A percentile compares a stretch with the other conserved stretches of the same genome.
phyloP scores from a whole-genome alignment of 1,139 yeast species.

The Pichia inconspicua region DNA sequence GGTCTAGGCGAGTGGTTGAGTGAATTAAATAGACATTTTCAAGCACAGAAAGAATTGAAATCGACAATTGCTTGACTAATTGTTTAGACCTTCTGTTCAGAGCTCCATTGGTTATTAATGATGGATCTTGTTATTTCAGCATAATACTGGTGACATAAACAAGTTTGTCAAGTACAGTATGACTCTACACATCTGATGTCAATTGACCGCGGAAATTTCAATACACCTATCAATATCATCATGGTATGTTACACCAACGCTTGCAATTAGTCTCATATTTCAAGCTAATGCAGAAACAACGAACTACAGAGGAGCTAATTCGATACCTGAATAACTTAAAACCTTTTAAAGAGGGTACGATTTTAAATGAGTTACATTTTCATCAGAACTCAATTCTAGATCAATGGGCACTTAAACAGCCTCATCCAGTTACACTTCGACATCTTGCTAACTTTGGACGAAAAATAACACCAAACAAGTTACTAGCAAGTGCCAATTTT shows the following conservation, averaged over 20 bases:
- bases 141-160: no score
- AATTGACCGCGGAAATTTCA: no score
- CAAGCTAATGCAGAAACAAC: not conserved
- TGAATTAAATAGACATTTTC: no score
- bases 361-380: slow-evolving; percentile 61
- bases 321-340: slow-evolving; percentile 5
- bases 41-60: no score
- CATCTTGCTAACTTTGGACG: slow-evolving; percentile 89
- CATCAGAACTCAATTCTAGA: slow-evolving; percentile 74
- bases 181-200: no score
- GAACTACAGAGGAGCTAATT: not conserved
- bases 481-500: slow-evolving; percentile 76
- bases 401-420: slow-evolving; percentile 57
- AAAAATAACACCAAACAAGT: slow-evolving; percentile 67
- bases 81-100: no score
- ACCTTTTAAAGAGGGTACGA: slow-evolving; percentile 19
- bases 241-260: no score
- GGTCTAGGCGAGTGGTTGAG: not conserved
- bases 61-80: no score
- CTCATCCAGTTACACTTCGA: slow-evolving; percentile 81
- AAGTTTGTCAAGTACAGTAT: no score
- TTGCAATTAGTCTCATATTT: not conserved
- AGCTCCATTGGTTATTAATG: no score
- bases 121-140: no score
- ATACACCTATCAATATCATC: no score